Base-by-base conservation (phyloP, 2,329 filamentous ascomycete species). In the Dactylonectria macrodidyma region DNA sequence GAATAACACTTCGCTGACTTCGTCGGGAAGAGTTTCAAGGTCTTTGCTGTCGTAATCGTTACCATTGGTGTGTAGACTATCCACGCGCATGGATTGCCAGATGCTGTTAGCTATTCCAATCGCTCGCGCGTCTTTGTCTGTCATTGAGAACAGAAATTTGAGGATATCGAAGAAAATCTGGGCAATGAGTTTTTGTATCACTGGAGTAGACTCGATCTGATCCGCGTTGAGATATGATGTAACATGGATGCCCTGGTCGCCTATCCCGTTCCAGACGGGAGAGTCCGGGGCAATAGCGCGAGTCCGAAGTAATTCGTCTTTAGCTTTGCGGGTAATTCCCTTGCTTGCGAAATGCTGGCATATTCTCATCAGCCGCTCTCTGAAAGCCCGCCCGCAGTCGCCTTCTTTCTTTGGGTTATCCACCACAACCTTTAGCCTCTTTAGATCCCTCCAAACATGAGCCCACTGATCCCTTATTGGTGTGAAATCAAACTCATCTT, bases 41-140 rank as follows among this genome's bases (percentile, higher is more conserved):
- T 38, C 41, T 38, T 38, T 9, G 36, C 9, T 10, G 3, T 9
- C 36, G 11, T 11, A 38, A 10, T 38, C 36, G 12, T 38, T 14
- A 9, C 36, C 36, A 14, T 38, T 38, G 36, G 12, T 36, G 10
- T 24, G 19, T 6, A 38, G 19, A 30, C 22, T 24, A 30, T 57
- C 51, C 22, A 56, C 51, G 3, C 60, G 60, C 19, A 63, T 36
- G 2, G 60, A 63, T 36, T 59, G 38, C 57, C 44, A 50, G 10
- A 59, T 59, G 30, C 57, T 59, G 26, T 48, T 59, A 19, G 60
- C 60, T 12, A 57, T 16, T 4, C 51, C 60, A 6, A 38, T 11
- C 4, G 60, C 60, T 5, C 30, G 24, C n/a, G 60, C 10, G 3
- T 63, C 51, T 11, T 19, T 51, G 1, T 41, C 52, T 48, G 24